Conservation (phyloP, 1,284 basidiomycete species). For the Ustilago hordei region DNA sequence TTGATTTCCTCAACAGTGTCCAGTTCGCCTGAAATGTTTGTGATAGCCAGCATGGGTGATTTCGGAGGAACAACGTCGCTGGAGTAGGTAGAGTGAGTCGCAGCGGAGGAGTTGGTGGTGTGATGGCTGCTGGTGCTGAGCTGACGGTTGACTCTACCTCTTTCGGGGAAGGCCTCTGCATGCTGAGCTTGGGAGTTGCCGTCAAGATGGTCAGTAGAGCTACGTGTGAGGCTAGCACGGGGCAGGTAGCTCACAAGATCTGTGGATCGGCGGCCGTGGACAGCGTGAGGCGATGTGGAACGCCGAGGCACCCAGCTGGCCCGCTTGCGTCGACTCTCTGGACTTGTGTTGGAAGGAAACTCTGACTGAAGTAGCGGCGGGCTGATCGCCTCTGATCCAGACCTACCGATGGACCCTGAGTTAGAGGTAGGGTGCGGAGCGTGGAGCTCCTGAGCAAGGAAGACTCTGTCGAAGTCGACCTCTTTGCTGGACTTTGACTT, state of each 20-base stretch:
- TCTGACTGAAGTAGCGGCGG: conserved; percentile 16
- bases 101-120: conserved; percentile 13
- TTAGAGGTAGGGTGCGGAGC: conserved; percentile 2
- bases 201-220: conserved; percentile 9
- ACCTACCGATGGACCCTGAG: background rate
- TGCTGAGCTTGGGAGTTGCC: background rate
- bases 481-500: conserved; percentile 47
- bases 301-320: conserved; percentile 17
- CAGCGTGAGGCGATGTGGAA: conserved; percentile 23
- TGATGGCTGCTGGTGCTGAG: conserved; percentile 24
- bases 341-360: background rate
- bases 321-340: conserved; percentile 19
- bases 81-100: conserved; percentile 13
- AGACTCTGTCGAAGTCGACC: conserved; percentile 59
- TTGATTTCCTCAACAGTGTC: conserved; percentile 6
- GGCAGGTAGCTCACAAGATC: background rate
- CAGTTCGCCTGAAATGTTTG: conserved; percentile 14
- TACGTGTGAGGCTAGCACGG: conserved; percentile 1
- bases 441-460: conserved; percentile 68
- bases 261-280: conserved; percentile 1
- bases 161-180: background rate
- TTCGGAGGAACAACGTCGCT: conserved; percentile 12
- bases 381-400: conserved; percentile 2
- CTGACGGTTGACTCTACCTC: conserved; percentile 23
- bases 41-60: conserved; percentile 20